A percentile compares a stretch with the other conserved stretches of the same genome.
Evolutionary conservation across 2,329 filamentous ascomycete genomes (phyloP).

Genomic region (Onygenales sp.): DNA sequence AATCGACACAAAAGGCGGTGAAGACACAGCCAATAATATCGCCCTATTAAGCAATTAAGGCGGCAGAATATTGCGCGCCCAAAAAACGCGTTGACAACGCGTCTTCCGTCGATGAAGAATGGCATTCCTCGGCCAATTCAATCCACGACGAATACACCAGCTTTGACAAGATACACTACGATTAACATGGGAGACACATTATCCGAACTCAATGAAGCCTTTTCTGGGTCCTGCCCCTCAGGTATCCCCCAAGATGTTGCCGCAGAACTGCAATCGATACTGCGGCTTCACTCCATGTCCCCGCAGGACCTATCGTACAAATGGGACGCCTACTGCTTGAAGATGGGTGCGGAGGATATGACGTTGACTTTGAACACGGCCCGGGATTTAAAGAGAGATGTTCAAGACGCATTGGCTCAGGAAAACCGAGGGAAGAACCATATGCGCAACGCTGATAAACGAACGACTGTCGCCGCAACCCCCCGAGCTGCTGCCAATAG

Average conservation of each 20-base stretch:
- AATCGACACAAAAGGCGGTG: background rate
- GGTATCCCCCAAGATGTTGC: slow-evolving; percentile 68
- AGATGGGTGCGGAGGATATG: slow-evolving; percentile 75
- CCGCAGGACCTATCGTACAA: slow-evolving; percentile 91
- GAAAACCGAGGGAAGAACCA: slow-evolving; percentile 59
- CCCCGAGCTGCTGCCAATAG: slow-evolving; percentile 48
- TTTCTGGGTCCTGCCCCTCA: slow-evolving; percentile 42
- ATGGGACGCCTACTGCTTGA: slow-evolving; percentile 97
- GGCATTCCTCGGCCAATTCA: background rate
- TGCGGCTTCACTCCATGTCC: slow-evolving; percentile 70
- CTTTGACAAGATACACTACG: background rate
- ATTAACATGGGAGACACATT: slow-evolving; percentile 5
- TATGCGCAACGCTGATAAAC: slow-evolving; percentile 55
- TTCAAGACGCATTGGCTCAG: slow-evolving; percentile 75
- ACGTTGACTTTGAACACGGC: slow-evolving; percentile 61
- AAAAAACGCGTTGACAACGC: slow-evolving; percentile 1
- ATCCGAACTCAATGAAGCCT: slow-evolving; percentile 49
- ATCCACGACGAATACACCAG: background rate
- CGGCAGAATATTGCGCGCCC: background rate
- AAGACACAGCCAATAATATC: background rate
- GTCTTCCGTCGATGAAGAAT: background rate
- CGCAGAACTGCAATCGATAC: slow-evolving; percentile 73
- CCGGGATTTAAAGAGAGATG: slow-evolving; percentile 71
- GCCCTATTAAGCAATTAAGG: background rate
- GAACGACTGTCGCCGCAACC: slow-evolving; percentile 45